Percentiles rank a stretch among this genome's conserved stretches.
Conservation (phyloP, 352 stramenopile species). For the Aphanomyces invadans region DNA sequence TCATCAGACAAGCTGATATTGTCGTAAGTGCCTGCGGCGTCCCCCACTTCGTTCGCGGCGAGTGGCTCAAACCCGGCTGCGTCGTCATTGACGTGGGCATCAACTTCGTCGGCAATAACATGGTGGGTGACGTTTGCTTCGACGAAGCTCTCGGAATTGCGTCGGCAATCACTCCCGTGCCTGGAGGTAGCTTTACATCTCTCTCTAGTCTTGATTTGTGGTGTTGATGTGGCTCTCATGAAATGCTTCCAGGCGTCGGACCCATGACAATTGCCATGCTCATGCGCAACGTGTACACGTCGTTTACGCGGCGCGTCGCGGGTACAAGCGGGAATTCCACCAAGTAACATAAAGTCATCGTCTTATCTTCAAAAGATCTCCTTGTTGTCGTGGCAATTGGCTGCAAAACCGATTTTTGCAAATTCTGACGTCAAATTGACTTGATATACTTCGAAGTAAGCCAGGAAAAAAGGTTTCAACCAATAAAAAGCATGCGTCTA, state of each 20-base stretch:
- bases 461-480: too few relatives aligned
- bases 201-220: neutral
- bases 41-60: slow-evolving; percentile 90
- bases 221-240: too few relatives aligned
- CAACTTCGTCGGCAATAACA: slow-evolving; percentile 94
- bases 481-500: too few relatives aligned
- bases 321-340: neutral
- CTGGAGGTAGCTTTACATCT: slow-evolving; percentile 36
- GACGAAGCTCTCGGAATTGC: slow-evolving; percentile 72
- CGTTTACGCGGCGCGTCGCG: neutral
- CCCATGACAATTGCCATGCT: slow-evolving; percentile 98
- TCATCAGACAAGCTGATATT: slow-evolving; percentile 88
- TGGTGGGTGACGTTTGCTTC: slow-evolving; percentile 97
- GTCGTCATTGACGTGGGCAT: slow-evolving; percentile 99
- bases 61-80: slow-evolving; percentile 95
- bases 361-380: too few relatives aligned
- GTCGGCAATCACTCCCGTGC: slow-evolving; percentile 95
- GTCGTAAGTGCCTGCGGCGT: slow-evolving; percentile 93
- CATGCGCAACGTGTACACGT: slow-evolving; percentile 63
- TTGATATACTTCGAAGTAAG: too few relatives aligned
- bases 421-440: neutral
- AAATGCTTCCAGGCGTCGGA: slow-evolving; percentile 84
- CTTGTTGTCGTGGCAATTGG: neutral
- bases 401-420: neutral
- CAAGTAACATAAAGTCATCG: too few relatives aligned